These are phyloP conservation scores for Mycena sp. DNA, from an alignment of 1,284 basidiomycete genomes.

Conservation along the genomic window DNA sequence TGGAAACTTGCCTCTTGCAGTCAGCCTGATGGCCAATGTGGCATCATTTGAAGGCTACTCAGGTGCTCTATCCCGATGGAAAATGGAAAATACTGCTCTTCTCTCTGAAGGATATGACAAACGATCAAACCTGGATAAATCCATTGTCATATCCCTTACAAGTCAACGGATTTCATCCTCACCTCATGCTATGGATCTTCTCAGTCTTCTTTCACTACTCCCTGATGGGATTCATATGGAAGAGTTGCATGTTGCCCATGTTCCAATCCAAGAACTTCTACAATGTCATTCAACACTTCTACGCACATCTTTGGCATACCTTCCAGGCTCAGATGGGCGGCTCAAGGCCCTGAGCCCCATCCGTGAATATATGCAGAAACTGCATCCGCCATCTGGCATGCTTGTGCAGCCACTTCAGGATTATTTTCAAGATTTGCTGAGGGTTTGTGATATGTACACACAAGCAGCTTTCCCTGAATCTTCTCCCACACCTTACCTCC, in stretches of 20 bases:
- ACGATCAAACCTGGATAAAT: constrained; percentile 22
- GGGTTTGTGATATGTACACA: background rate
- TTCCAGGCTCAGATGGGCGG: background rate
- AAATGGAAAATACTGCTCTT: constrained; percentile 6
- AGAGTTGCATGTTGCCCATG: background rate
- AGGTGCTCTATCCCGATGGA: constrained; percentile 6
- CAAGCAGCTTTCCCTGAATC: background rate
- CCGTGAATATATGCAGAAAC: constrained; percentile 21
- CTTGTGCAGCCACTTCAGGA: background rate
- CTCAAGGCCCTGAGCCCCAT: constrained; percentile 22
- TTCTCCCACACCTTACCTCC: background rate
- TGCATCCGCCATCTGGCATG: background rate
- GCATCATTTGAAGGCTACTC: constrained; percentile 16
- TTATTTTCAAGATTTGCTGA: constrained; percentile 8
- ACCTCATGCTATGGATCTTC: constrained; percentile 7
- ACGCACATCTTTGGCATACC: constrained; percentile 20
- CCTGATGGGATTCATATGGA: constrained; percentile 18
- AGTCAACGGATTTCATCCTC: constrained; percentile 18
- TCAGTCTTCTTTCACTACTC: constrained; percentile 18
- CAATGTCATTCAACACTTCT: constrained; percentile 1
- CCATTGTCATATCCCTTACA: constrained; percentile 17
- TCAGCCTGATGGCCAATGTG: constrained; percentile 15
- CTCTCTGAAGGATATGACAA: constrained; percentile 21
- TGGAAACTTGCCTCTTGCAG: constrained; percentile 14
- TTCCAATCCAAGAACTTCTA: constrained; percentile 6